Percentiles rank a stretch among this genome's conserved stretches.
Conservation (phyloP, 345 rosid genomes). For the Salix brachista region DNA sequence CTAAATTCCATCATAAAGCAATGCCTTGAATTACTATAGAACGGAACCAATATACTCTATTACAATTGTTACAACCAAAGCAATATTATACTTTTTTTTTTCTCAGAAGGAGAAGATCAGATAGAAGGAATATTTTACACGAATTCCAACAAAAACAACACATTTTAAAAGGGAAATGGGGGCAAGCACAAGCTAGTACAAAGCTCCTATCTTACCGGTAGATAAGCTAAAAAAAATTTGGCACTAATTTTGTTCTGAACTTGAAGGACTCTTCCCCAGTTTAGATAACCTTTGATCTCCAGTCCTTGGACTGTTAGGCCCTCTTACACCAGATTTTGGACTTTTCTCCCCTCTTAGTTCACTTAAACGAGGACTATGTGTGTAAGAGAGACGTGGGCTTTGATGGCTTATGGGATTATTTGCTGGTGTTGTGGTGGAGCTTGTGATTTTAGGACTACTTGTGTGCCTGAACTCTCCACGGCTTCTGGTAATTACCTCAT, state of each 20-base stretch:
- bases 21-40: neutral
- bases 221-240: conserved; percentile 14
- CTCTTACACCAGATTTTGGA: conserved; percentile 43
- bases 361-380: conserved; percentile 58
- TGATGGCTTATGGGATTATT: conserved; percentile 37
- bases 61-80: conserved; percentile 7
- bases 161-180: conserved; percentile 14
- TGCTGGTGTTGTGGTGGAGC: conserved; percentile 51
- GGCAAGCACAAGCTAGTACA: conserved; percentile 25
- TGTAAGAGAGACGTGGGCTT: conserved; percentile 41
- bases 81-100: conserved; percentile 8
- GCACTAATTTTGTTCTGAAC: conserved; percentile 27
- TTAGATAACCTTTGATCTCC: conserved; percentile 42
- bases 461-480: conserved; percentile 32
- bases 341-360: conserved; percentile 64
- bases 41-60: neutral
- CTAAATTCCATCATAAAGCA: neutral
- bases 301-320: conserved; percentile 42
- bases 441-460: conserved; percentile 29
- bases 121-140: conserved; percentile 27
- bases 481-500: conserved; percentile 28
- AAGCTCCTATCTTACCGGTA: conserved; percentile 17
- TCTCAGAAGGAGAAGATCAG: conserved; percentile 2
- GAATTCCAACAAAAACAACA: conserved; percentile 18
- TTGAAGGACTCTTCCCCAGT: conserved; percentile 72